These are phyloP conservation scores for Pestalotiopsis sp. DNA, from an alignment of 2,329 filamentous ascomycete species.

Conservation along the genomic window DNA sequence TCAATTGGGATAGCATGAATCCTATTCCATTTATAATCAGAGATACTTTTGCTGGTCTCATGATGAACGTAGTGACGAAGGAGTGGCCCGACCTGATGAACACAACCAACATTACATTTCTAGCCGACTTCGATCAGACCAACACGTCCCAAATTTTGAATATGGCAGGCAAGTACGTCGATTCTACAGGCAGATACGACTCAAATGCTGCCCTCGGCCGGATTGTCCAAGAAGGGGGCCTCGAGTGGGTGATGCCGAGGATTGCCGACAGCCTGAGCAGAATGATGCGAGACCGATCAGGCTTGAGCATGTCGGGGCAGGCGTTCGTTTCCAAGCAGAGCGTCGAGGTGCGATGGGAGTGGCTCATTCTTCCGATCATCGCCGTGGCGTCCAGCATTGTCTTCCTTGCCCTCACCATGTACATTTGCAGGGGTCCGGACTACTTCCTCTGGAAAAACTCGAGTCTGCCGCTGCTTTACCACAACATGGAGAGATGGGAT, in stretches of 20 bases:
- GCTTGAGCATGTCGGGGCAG: neutral
- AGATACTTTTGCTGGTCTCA: neutral
- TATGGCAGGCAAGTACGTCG: neutral
- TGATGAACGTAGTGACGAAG: neutral
- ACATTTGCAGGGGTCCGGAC: neutral
- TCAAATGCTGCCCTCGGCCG: neutral
- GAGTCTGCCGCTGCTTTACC: neutral
- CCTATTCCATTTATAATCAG: neutral
- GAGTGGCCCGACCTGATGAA: neutral
- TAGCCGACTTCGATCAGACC: neutral
- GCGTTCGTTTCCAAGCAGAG: neutral
- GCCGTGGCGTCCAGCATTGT: neutral
- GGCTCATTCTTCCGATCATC: neutral
- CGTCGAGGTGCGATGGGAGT: neutral
- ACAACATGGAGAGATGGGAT: neutral
- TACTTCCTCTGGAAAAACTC: neutral
- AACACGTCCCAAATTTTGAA: neutral
- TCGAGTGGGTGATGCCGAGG: neutral
- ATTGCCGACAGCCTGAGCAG: neutral
- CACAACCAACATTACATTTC: neutral
- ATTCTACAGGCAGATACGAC: neutral
- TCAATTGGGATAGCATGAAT: neutral
- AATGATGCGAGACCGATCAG: neutral
- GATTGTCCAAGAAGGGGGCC: neutral
- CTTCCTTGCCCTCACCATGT: neutral